phyloP scores from a whole-genome alignment of 2,329 filamentous ascomycete species.

The Juglanconis oblonga region DNA sequence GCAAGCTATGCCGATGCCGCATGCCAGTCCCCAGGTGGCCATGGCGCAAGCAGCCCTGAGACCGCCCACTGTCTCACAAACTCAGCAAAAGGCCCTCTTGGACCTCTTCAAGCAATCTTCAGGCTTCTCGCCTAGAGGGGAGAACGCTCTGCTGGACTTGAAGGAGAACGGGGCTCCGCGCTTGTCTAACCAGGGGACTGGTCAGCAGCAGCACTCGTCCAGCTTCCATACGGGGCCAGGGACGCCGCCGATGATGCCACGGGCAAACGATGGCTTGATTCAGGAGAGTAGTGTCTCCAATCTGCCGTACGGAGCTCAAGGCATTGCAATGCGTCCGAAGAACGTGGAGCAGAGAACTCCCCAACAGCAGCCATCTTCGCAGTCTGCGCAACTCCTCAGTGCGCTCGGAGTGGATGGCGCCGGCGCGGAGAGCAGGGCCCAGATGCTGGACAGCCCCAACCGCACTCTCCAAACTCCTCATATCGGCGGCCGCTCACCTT shows the following conservation, averaged over 20 bases:
- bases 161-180: constrained; percentile 10
- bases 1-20: not conserved
- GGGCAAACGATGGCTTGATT: constrained; percentile 29
- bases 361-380: not conserved
- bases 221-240: constrained; percentile 15
- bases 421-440: not conserved
- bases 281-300: constrained; percentile 28
- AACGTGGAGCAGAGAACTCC: not conserved
- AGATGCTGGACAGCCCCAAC: not conserved
- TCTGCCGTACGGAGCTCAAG: constrained; percentile 10
- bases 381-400: not conserved
- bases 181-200: constrained; percentile 3
- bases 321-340: constrained; percentile 3
- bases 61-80: constrained; percentile 27
- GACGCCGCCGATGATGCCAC: constrained; percentile 25
- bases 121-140: constrained; percentile 21
- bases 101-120: constrained; percentile 51
- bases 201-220: constrained; percentile 7
- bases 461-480: not conserved
- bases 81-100: constrained; percentile 48
- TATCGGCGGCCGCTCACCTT: not conserved
- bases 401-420: constrained; percentile 1
- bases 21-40: constrained; percentile 4
- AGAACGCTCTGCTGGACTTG: not conserved
- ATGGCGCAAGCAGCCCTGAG: constrained; percentile 7